These are phyloP conservation scores for Eimeria necatrix DNA, from an alignment of 169 alveolate genomes.

Conservation along the genomic window DNA sequence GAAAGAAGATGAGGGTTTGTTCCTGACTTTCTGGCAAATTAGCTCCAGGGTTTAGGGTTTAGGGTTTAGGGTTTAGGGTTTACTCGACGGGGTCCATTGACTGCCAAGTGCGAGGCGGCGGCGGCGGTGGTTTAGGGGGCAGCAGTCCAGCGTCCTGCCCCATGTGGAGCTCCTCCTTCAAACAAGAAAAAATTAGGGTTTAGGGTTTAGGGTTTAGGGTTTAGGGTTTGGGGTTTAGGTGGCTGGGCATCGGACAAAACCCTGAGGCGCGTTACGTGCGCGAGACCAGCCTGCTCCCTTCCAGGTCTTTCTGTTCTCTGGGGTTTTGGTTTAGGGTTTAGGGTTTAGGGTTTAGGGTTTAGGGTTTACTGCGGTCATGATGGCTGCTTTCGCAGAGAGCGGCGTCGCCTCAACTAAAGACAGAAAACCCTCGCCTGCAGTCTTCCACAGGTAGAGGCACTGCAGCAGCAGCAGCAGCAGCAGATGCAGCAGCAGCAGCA, in stretches of 20 bases:
- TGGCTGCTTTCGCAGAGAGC: conserved; percentile 45
- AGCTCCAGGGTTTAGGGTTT: neutral
- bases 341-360: conserved; percentile 35
- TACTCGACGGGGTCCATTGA: conserved; percentile 52
- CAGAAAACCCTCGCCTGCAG: conserved; percentile 23
- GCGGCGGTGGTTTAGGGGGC: conserved; percentile 53
- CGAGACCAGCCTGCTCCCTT: neutral
- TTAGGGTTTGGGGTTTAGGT: too few relatives aligned
- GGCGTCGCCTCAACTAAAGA: conserved; percentile 29
- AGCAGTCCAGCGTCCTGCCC: conserved; percentile 28
- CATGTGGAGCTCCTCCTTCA: conserved; percentile 8
- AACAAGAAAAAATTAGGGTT: neutral
- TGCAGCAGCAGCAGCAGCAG: conserved; percentile 33
- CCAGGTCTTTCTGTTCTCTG: neutral
- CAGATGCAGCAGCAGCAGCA: too few relatives aligned
- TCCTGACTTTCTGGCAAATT: too few relatives aligned
- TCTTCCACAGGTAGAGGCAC: neutral
- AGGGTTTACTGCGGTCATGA: conserved; percentile 41
- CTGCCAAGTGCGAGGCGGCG: conserved; percentile 32
- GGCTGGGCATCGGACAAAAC: too few relatives aligned
- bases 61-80: conserved; percentile 50
- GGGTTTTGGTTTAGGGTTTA: neutral
- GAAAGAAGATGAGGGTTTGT: too few relatives aligned
- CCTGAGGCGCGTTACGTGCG: too few relatives aligned
- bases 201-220: conserved; percentile 52